These are phyloP conservation scores for Gaultheria prostrata DNA, from an alignment of 148 eudicot genomes.

Conservation along the genomic window DNA sequence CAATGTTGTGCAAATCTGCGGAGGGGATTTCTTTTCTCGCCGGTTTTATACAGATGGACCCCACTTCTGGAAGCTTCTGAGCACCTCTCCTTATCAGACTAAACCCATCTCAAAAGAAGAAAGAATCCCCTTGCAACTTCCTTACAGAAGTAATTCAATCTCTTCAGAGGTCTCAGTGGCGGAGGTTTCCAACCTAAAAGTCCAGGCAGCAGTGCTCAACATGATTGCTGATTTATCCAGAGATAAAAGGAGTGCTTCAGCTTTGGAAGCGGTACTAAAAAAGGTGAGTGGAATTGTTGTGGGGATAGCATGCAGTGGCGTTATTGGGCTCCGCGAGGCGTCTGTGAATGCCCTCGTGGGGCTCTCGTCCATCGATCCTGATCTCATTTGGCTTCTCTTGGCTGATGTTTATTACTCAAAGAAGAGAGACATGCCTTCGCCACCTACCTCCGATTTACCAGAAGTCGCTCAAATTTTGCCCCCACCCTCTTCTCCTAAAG, in stretches of 20 bases:
- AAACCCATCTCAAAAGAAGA: constrained; percentile 51
- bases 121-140: constrained; percentile 59
- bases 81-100: constrained; percentile 63
- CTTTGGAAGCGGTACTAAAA: constrained; percentile 67
- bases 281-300: constrained; percentile 79
- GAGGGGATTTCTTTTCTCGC: constrained; percentile 91
- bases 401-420: constrained; percentile 84
- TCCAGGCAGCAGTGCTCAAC: constrained; percentile 73
- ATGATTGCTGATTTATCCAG: constrained; percentile 73
- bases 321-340: constrained; percentile 65
- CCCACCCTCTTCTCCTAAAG: constrained; percentile 47
- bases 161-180: constrained; percentile 53
- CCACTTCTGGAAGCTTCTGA: constrained; percentile 81
- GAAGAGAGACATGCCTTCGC: constrained; percentile 31
- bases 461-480: constrained; percentile 55
- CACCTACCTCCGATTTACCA: constrained; percentile 48
- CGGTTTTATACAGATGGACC: constrained; percentile 71
- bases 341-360: constrained; percentile 70
- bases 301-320: constrained; percentile 84
- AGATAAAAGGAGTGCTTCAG: constrained; percentile 69
- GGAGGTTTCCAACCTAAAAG: constrained; percentile 66
- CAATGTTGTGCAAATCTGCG: constrained; percentile 58
- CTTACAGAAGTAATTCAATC: constrained; percentile 58
- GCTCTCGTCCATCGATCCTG: constrained; percentile 68
- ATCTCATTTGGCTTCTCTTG: constrained; percentile 86